phyloP scores from a whole-genome alignment of 2,329 filamentous ascomycete species.

The Tolypocladium pustulatum region DNA sequence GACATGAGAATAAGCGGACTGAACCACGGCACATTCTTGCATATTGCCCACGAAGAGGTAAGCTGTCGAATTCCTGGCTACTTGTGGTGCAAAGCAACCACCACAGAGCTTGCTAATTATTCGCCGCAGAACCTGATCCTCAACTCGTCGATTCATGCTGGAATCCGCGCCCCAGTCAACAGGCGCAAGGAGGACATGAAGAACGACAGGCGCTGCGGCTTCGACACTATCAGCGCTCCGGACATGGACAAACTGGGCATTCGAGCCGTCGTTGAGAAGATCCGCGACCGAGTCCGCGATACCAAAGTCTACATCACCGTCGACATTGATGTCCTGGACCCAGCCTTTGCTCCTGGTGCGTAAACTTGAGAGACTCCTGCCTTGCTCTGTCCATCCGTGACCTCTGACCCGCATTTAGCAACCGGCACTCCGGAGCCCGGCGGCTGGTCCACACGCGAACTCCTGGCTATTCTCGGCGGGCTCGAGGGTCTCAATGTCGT shows the following conservation, averaged over 20 bases:
- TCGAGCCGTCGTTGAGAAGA: constrained; percentile 52
- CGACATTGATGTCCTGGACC: constrained; percentile 76
- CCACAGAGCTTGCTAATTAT: neutral
- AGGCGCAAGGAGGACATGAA: constrained; percentile 22
- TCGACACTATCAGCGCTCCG: constrained; percentile 9
- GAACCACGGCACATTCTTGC: constrained; percentile 14
- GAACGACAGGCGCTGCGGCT: constrained; percentile 12
- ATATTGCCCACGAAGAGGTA: constrained; percentile 13
- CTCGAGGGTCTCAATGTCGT: constrained; percentile 72
- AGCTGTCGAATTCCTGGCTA: neutral
- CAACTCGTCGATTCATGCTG: constrained; percentile 67
- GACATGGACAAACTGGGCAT: constrained; percentile 72
- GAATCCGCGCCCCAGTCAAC: constrained; percentile 62
- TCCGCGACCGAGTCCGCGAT: constrained; percentile 59
- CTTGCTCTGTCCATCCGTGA: neutral
- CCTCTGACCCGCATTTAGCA: constrained; percentile 29
- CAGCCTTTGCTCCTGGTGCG: constrained; percentile 22
- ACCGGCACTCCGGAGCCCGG: constrained; percentile 79
- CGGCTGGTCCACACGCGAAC: constrained; percentile 75
- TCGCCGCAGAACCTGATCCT: constrained; percentile 39
- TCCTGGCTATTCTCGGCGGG: constrained; percentile 67
- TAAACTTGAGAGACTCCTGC: neutral
- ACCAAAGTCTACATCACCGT: constrained; percentile 62
- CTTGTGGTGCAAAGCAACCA: neutral
- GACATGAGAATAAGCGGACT: constrained; percentile 3